Evolutionary conservation across 1,284 basidiomycete genomes (phyloP).

Genomic region (Ceratobasidium sp.): DNA sequence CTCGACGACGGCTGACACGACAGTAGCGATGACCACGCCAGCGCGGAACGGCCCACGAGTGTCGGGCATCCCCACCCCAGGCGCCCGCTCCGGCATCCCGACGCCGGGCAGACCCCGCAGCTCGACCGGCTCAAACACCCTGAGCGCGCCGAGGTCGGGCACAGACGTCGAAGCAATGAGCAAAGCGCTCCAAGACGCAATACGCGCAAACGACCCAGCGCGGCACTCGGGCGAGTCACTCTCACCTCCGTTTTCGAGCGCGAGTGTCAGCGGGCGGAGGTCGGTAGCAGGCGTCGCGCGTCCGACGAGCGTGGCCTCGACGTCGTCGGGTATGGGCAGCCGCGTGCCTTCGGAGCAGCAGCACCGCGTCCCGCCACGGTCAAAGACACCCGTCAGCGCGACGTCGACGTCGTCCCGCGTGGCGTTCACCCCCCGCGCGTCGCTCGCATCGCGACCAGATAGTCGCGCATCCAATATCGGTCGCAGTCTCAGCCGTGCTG

Average conservation of each 20-base stretch:
- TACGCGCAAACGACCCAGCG: constrained; percentile 79
- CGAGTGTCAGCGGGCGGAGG: constrained; percentile 51
- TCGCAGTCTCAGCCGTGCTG: constrained; percentile 53
- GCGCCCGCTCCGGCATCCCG: constrained; percentile 60
- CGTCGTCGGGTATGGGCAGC: constrained; percentile 57
- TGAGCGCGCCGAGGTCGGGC: constrained; percentile 56
- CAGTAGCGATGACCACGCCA: constrained; percentile 27
- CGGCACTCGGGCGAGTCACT: constrained; percentile 62
- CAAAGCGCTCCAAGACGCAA: constrained; percentile 74
- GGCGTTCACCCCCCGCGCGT: constrained; percentile 52
- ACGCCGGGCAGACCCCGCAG: constrained; percentile 48
- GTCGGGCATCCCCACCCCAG: constrained; percentile 72
- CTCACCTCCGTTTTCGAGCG: constrained; percentile 44
- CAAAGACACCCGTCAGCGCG: constrained; percentile 64
- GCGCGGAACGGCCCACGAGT: constrained; percentile 41
- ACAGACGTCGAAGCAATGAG: constrained; percentile 60
- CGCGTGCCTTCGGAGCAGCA: constrained; percentile 8
- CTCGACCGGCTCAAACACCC: constrained; percentile 56
- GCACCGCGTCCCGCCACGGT: constrained; percentile 54
- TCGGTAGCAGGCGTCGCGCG: constrained; percentile 57
- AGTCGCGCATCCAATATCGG: constrained; percentile 71
- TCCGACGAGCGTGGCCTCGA: constrained; percentile 61
- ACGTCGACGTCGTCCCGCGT: constrained; percentile 28
- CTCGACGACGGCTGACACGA: not conserved
- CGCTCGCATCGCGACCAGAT: constrained; percentile 57